Base-by-base conservation (phyloP, 306 rosid genomes). In the Sicyos edulis region DNA sequence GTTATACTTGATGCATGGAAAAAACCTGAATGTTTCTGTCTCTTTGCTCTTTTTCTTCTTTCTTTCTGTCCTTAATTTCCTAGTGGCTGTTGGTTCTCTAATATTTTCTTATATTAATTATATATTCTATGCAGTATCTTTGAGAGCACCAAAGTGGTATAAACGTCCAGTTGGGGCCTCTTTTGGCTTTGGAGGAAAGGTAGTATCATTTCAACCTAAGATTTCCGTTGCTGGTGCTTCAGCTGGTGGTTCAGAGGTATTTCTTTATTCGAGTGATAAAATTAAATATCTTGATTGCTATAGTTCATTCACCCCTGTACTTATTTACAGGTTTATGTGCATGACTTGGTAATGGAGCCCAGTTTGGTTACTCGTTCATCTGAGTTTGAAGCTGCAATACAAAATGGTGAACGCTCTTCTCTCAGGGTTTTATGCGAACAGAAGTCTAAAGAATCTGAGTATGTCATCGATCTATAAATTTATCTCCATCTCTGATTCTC, bases 61-160 rank as follows among this genome's bases (percentile, higher is more conserved):
- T 29, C 21, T 24, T 32, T 16, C 49, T 29, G 47, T 61, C 49
- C 53, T 19, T n/a, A 9, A 10, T 42, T 64, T 29, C 29, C 45
- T n/a, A 1, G 4, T 64, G 52, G 19, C n/a, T 5, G 34, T 44
- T 65, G 54, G 71, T 20, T 65, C 5, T 21, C 54, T 65, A 19
- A 65, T 65, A 10, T 37, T 62, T 34, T 62, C 50, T 62, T 40
- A 44, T 65, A 44, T 42, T 16, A 16, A 17, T 9, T 76, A 52
- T 67, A 62, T 20, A 37, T 79, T 63, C 47, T 81, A 60, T 77
- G 76, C 89, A 95, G 99, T 24, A 59, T 68, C 87, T 21, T 79
- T 95, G 81, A 87, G 91, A 84, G 97, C 99, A 76, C 99, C 99
- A 54, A 95, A 95, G 84, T 95, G 97, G 99, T 95, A 86, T 69